Percentiles rank a stretch among this genome's conserved stretches.
These are phyloP conservation scores for Monilinia polystroma DNA, from an alignment of 2,329 filamentous ascomycete species.

Conservation along the genomic window DNA sequence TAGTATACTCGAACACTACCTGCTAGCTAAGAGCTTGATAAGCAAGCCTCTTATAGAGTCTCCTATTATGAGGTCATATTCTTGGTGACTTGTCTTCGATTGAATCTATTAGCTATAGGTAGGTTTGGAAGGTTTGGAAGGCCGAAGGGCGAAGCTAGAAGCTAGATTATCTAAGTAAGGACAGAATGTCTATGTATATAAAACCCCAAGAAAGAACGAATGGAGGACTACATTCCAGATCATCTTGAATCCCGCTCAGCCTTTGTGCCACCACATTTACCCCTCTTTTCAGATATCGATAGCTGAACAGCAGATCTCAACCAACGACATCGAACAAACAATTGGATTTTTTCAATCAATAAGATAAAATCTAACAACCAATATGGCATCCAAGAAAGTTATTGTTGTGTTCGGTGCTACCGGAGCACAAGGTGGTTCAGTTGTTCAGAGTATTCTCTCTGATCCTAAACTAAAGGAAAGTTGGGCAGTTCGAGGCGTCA, in stretches of 20 bases:
- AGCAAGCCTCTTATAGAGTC: background rate
- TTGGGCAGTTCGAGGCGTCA: conserved; percentile 50
- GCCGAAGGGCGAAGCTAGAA: background rate
- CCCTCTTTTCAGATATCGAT: background rate
- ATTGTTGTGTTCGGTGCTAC: conserved; percentile 50
- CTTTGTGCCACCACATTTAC: conserved; percentile 7
- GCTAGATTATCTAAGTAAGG: background rate
- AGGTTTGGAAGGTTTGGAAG: background rate
- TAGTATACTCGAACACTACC: background rate
- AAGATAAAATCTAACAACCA: background rate
- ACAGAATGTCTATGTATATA: background rate
- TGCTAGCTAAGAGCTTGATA: background rate
- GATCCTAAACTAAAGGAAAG: conserved; percentile 45
- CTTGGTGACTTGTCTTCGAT: background rate
- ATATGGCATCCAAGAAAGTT: conserved; percentile 42
- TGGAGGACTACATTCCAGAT: background rate
- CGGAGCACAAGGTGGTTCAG: conserved; percentile 53
- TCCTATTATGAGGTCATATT: background rate
- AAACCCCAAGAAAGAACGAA: background rate
- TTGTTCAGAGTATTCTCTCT: conserved; percentile 51
- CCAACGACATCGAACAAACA: background rate
- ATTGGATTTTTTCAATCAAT: background rate
- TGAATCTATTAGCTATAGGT: background rate
- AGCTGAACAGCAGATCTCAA: background rate
- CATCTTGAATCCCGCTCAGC: background rate